Percentiles rank a stretch among this genome's conserved stretches.
Conservation (phyloP, 176 grass and related monocot species). For the Musa troglodytarum region DNA sequence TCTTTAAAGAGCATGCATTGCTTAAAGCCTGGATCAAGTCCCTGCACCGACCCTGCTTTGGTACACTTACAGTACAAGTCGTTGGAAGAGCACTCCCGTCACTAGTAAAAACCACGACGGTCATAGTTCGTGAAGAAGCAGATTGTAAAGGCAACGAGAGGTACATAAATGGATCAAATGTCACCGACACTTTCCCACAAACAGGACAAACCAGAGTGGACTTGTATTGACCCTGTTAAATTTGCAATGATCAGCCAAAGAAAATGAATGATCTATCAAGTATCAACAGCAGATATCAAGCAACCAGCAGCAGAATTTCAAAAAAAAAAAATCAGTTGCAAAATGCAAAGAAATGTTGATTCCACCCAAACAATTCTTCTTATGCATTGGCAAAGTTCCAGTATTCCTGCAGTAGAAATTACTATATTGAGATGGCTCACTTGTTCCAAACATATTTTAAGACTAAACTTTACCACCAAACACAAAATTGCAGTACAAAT, state of each 20-base stretch:
- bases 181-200: conserved; percentile 93
- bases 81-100: conserved; percentile 60
- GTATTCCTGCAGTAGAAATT: not conserved
- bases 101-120: conserved; percentile 59
- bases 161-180: conserved; percentile 99
- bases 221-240: conserved; percentile 88
- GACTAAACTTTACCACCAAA: not conserved
- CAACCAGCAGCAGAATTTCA: too few species aligned
- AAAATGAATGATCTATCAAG: not conserved
- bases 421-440: not conserved
- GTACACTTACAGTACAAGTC: conserved; percentile 77
- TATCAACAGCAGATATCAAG: not conserved
- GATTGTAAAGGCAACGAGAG: conserved; percentile 96
- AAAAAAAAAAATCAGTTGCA: too few species aligned
- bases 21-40: conserved; percentile 79
- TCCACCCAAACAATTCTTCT: not conserved
- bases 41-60: conserved; percentile 82
- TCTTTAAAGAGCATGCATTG: conserved; percentile 66
- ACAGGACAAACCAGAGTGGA: conserved; percentile 94
- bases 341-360: not conserved
- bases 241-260: conserved; percentile 10
- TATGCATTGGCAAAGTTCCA: not conserved
- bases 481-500: too few species aligned
- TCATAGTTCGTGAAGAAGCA: conserved; percentile 67
- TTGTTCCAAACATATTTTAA: not conserved